A percentile compares a stretch with the other conserved stretches of the same genome.
Evolutionary conservation across 495 filamentous ascomycete species (phyloP).

Genomic region (Aspergillus funiculosus): DNA sequence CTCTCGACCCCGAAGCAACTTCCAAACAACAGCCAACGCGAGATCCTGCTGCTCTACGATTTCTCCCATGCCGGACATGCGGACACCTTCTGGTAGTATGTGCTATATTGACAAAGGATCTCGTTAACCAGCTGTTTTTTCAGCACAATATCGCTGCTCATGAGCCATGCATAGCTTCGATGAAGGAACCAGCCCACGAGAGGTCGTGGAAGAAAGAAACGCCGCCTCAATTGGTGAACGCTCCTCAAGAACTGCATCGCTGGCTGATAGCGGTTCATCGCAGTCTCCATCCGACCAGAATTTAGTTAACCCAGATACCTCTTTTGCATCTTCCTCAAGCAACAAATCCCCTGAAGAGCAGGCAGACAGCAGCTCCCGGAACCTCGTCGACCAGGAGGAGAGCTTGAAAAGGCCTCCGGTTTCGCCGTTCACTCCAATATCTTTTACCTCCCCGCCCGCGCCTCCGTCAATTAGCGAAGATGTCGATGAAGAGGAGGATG

Average conservation of each 20-base stretch:
- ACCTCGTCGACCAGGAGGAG: constrained; percentile 17
- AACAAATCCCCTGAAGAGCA: constrained; percentile 14
- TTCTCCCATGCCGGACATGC: too few species aligned
- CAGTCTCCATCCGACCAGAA: constrained; percentile 11
- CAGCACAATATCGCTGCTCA: background rate
- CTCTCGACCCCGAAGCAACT: too few species aligned
- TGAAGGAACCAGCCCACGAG: constrained; percentile 24
- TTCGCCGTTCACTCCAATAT: constrained; percentile 21
- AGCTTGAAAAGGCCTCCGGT: constrained; percentile 9
- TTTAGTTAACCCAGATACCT: constrained; percentile 9
- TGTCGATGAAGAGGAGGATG: constrained; percentile 33
- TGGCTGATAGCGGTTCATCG: constrained; percentile 12
- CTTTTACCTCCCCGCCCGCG: constrained; percentile 24
- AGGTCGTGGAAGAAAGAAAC: constrained; percentile 14
- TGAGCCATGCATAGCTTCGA: constrained; percentile 38
- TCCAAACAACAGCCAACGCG: background rate
- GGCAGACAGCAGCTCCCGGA: constrained; percentile 6
- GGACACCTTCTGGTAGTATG: too few species aligned
- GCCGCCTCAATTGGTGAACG: constrained; percentile 9
- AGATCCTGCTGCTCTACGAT: too few species aligned
- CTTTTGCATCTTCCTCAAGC: constrained; percentile 14
- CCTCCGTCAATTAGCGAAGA: constrained; percentile 24
- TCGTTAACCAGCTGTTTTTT: background rate
- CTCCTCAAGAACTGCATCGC: constrained; percentile 16
- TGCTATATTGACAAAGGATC: background rate